Base-by-base conservation (phyloP, 805 yeast genomes). In the Phaffomyces opuntiae region DNA sequence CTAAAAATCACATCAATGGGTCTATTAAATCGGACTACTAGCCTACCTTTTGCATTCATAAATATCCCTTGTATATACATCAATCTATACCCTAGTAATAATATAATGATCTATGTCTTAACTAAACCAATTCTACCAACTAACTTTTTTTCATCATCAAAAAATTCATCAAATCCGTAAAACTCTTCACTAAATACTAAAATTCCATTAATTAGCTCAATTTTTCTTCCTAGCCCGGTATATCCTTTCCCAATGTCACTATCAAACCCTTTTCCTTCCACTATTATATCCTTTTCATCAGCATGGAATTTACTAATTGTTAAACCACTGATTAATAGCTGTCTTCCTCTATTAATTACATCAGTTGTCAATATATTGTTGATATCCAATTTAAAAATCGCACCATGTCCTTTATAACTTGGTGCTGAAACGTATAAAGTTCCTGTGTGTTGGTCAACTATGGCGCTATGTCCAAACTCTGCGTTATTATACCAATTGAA, bases 391-490 rank as follows among this genome's bases (percentile, higher is more conserved):
- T 54, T 52, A 72, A 79, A 80, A 4, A 80, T 60, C 0, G 73
- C 71, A 26, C 59, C 59, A 32, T 29, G 43, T 1, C 80, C 82
- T 1, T 80, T 81, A 45, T 59, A 57, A 3, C 74, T 75, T 1
- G 77, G 74, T 0, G 78, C 69, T 0, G 77, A 64, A 3, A 74
- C 53, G 42, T 61, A 62, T 21, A 75, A 53, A 6, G 17, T 26
- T 7, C 53, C 50, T 9, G 50, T 47, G 8, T 19, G 16, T 7
- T 53, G 50, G 14, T 51, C 50, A 21, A 50, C 43, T 1, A 34
- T 43, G 27, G 42, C 44, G 2, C 32, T 50, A 1, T 26, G 11
- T 1, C 61, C 60, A 41, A 57, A 56, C 16, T 49, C 49, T 7
- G 56, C 42, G 21, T 47, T 31, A 3, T 48, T 26, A 13, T 35